A percentile compares a stretch with the other conserved stretches of the same genome.
Evolutionary conservation across 2,329 filamentous ascomycete species (phyloP).

Genomic region (Pezicula carpinea): DNA sequence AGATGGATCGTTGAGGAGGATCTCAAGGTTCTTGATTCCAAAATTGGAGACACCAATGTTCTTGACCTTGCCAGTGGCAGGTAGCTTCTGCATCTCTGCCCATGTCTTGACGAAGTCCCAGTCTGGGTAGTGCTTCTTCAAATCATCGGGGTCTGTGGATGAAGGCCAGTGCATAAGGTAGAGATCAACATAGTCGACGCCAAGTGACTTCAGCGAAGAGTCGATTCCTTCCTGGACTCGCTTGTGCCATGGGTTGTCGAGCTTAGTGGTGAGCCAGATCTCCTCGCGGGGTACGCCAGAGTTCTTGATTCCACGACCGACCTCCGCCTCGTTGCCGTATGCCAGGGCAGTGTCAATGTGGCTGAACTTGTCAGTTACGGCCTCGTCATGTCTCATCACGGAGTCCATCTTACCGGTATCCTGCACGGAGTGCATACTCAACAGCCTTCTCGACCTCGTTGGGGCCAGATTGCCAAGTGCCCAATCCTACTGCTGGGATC

Average conservation of each 20-base stretch:
- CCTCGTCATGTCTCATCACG: constrained; percentile 10
- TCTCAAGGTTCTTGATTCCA: constrained; percentile 74
- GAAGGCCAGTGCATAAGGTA: constrained; percentile 72
- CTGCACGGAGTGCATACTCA: constrained; percentile 59
- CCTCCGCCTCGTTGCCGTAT: constrained; percentile 72
- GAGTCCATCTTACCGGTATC: constrained; percentile 75
- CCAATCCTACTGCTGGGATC: constrained; percentile 72
- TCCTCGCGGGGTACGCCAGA: constrained; percentile 60
- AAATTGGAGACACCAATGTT: constrained; percentile 89
- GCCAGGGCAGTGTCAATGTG: constrained; percentile 70
- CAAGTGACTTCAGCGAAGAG: constrained; percentile 54
- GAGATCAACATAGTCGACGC: constrained; percentile 62
- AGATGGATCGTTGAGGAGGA: constrained; percentile 61
- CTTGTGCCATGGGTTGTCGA: constrained; percentile 76
- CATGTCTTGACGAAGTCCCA: constrained; percentile 83
- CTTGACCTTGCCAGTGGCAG: constrained; percentile 64
- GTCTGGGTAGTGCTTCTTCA: constrained; percentile 65
- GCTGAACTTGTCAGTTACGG: constrained; percentile 30
- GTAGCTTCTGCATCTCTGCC: constrained; percentile 66
- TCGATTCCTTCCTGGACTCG: constrained; percentile 58
- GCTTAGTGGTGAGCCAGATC: constrained; percentile 75
- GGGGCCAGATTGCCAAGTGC: constrained; percentile 73
- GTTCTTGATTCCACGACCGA: constrained; percentile 60
- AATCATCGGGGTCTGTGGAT: constrained; percentile 55
- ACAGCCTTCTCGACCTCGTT: constrained; percentile 66